phyloP scores from a whole-genome alignment of 139 green algal genomes.

The Chlamydomonas incerta region DNA sequence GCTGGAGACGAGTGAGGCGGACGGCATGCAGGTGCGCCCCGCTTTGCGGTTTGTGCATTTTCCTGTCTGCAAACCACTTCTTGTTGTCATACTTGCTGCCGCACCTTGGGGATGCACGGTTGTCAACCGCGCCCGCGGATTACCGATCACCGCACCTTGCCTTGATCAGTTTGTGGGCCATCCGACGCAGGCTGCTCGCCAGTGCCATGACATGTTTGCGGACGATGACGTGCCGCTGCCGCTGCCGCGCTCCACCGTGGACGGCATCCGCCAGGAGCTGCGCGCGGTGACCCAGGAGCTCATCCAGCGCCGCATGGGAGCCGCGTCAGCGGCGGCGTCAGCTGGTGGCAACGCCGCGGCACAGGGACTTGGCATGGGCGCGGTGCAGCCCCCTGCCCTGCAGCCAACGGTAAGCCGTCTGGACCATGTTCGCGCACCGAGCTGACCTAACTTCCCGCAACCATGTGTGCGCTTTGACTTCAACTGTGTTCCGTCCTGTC shows the following conservation, averaged over 20 bases:
- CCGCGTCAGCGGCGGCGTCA: neutral
- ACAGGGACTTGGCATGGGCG: neutral
- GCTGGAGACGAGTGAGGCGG: too few species aligned
- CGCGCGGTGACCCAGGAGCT: slow-evolving; percentile 28
- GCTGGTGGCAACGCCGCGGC: neutral
- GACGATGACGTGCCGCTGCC: slow-evolving; percentile 19
- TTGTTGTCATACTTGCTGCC: too few species aligned
- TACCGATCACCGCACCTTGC: too few species aligned
- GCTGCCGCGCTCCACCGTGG: slow-evolving; percentile 21
- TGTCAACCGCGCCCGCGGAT: too few species aligned
- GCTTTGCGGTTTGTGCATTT: too few species aligned
- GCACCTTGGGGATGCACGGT: too few species aligned
- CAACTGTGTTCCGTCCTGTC: neutral
- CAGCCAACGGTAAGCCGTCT: slow-evolving; percentile 3
- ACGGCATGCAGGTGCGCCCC: too few species aligned
- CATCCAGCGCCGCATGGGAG: slow-evolving; percentile 24
- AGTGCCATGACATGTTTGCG: slow-evolving; percentile 16
- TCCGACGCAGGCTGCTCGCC: slow-evolving; percentile 3
- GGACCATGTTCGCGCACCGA: too few species aligned
- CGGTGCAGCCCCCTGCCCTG: neutral
- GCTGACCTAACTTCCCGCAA: too few species aligned
- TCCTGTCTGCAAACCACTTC: too few species aligned
- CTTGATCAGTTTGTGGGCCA: too few species aligned
- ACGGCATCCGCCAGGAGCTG: slow-evolving; percentile 37
- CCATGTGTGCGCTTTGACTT: too few species aligned